These are phyloP conservation scores for Geum urbanum DNA, from an alignment of 306 rosid genomes.

Conservation along the genomic window DNA sequence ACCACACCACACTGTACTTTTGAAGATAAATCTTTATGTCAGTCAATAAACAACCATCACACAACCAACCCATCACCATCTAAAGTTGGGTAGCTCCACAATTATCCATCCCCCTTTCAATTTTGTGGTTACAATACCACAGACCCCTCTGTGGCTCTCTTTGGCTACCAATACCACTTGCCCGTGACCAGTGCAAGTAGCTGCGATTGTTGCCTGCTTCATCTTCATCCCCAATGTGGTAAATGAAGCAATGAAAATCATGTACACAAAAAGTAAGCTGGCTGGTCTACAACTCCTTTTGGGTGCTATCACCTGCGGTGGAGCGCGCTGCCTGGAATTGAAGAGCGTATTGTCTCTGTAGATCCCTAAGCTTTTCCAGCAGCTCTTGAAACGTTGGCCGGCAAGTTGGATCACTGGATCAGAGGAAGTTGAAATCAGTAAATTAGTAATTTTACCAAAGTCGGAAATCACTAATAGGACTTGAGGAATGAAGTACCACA, in stretches of 20 bases:
- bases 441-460: slow-evolving; percentile 2
- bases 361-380: slow-evolving; percentile 65
- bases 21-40: slow-evolving; percentile 17
- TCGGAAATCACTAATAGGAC: neutral
- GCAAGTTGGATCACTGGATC: slow-evolving; percentile 66
- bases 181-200: neutral
- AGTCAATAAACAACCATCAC: slow-evolving; percentile 30
- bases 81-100: slow-evolving; percentile 32
- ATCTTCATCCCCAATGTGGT: slow-evolving; percentile 23
- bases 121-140: slow-evolving; percentile 28
- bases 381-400: slow-evolving; percentile 86
- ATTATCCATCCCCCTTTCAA: slow-evolving; percentile 12
- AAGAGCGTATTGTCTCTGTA: slow-evolving; percentile 55
- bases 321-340: slow-evolving; percentile 81
- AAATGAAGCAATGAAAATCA: slow-evolving; percentile 17
- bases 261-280: slow-evolving; percentile 17
- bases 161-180: neutral
- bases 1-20: slow-evolving; percentile 32
- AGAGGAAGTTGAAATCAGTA: slow-evolving; percentile 25
- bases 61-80: slow-evolving; percentile 34
- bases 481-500: neutral
- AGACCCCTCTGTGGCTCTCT: slow-evolving; percentile 4
- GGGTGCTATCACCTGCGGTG: slow-evolving; percentile 46
- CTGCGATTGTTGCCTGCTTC: slow-evolving; percentile 21
- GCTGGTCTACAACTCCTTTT: slow-evolving; percentile 53